Evolutionary conservation across 192 early-diverging fungal genomes (phyloP), one percentile per base, ranked within the genome.

Genomic region (Rhizophagus prolifer): DNA sequence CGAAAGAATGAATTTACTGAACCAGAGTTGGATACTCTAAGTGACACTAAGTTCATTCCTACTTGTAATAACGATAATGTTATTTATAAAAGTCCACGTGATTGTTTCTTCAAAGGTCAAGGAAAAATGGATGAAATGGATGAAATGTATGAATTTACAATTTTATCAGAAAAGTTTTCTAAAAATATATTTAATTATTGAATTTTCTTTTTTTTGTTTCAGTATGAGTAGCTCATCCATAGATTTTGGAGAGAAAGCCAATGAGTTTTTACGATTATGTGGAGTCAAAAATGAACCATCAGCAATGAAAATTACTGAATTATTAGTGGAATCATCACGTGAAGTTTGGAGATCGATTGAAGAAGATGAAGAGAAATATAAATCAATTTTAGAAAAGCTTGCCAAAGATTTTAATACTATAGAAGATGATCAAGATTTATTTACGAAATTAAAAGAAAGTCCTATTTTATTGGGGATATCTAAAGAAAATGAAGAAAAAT

Each of bases 281-380:
- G 95, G 95, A 61, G 93, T 95, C 13, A 91, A 91, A 72, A 88
- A 92, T 54, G 91, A 94, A 62, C 95, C 95, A 0, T 87, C 92
- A 0, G 89, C 92, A 1, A 44, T 88, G 13, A 95, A 96, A 61
- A 72, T 97, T 23, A 87, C 94, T 0, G 77, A 85, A 5, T 82
- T 88, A 58, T 77, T 97, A 13, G 87, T 94, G 0, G 83, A 86
- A 2, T 79, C 86, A 0, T 90, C 92, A 8, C 70, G 82, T 2
- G 58, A 85, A 21, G 90, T 92, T 81, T 83, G 91, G 76, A 85
- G 86, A 34, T 82, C 86, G 6, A 83, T 88, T 4, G 80, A 79
- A 3, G n/a, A 60, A 9, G 64, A 84, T 44, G 85, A 83, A 59
- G 90, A 93, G 76, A 84, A 82, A 23, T 97, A 95, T 72, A 81